These are phyloP conservation scores for Juglanconis sp. DNA, from an alignment of 2,329 filamentous ascomycete genomes.

Conservation along the genomic window DNA sequence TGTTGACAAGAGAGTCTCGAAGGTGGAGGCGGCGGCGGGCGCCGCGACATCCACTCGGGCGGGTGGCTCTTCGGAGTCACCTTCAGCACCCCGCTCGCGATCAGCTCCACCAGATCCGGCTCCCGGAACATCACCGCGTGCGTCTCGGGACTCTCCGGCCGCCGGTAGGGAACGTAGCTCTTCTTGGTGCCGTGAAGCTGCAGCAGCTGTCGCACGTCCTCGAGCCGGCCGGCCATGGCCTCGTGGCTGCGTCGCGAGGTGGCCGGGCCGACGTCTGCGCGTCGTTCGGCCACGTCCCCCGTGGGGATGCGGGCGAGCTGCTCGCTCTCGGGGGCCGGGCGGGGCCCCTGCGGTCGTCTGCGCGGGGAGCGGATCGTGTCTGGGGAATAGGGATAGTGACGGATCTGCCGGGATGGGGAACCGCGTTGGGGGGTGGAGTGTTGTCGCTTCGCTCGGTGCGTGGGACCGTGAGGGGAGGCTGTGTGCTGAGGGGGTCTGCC, in stretches of 20 bases:
- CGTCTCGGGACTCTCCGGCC: background rate
- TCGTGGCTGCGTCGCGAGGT: background rate
- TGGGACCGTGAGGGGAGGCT: background rate
- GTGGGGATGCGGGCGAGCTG: background rate
- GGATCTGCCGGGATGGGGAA: background rate
- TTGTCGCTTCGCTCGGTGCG: background rate
- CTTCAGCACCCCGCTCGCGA: background rate
- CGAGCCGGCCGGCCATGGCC: background rate
- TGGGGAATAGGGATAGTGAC: background rate
- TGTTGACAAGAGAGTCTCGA: background rate
- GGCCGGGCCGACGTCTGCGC: background rate
- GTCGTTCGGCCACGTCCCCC: background rate
- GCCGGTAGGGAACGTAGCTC: background rate
- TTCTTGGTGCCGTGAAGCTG: too few relatives aligned
- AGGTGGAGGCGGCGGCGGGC: background rate
- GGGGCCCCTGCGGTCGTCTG: too few relatives aligned
- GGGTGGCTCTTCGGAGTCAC: background rate
- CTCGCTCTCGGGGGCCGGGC: background rate
- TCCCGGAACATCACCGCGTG: constrained; percentile 3
- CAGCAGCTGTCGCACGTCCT: background rate
- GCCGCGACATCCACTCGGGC: background rate
- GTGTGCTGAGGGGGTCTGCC: too few relatives aligned
- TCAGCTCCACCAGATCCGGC: constrained; percentile 1
- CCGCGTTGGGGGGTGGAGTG: background rate
- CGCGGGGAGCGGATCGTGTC: background rate